Percentiles rank a stretch among this genome's conserved stretches.
phyloP scores from a whole-genome alignment of 2,329 filamentous ascomycete genomes.

The Scolecobasidium constrictum region DNA sequence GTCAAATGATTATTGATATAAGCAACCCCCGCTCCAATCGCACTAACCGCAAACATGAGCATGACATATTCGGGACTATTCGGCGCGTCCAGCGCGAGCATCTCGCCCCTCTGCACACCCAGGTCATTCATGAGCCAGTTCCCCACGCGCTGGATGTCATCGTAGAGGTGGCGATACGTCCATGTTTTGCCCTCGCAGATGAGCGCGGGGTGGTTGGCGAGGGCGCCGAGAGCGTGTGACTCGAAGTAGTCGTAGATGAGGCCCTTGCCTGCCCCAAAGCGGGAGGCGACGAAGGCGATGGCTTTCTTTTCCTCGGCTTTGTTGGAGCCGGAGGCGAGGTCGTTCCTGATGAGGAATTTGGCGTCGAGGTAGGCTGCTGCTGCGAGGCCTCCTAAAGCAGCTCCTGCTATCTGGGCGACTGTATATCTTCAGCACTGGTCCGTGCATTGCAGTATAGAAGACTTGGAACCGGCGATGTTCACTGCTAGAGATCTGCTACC shows the following conservation, averaged over 20 bases:
- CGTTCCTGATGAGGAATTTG: slow-evolving; percentile 16
- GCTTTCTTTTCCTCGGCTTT: not conserved
- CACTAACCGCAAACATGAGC: slow-evolving; percentile 25
- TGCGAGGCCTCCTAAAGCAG: slow-evolving; percentile 15
- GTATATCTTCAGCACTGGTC: too few species aligned
- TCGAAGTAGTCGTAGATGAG: slow-evolving; percentile 22
- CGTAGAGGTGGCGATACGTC: slow-evolving; percentile 23
- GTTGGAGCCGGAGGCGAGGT: not conserved
- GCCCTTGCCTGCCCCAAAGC: slow-evolving; percentile 14
- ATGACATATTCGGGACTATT: slow-evolving; percentile 25
- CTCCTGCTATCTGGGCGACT: too few species aligned
- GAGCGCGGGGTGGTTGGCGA: slow-evolving; percentile 20
- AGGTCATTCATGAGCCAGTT: slow-evolving; percentile 25
- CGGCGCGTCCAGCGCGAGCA: slow-evolving; percentile 24
- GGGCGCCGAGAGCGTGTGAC: slow-evolving; percentile 19
- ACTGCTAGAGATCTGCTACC: too few species aligned
- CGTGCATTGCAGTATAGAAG: too few species aligned
- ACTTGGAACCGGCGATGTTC: too few species aligned
- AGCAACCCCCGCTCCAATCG: slow-evolving; percentile 19
- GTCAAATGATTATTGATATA: slow-evolving; percentile 27
- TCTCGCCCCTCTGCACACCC: slow-evolving; percentile 18
- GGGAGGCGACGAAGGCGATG: not conserved
- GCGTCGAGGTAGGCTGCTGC: slow-evolving; percentile 25
- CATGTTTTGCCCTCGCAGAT: slow-evolving; percentile 24
- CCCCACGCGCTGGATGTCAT: slow-evolving; percentile 17